phyloP scores from a whole-genome alignment of 176 grass and related monocot species.

The Triticum urartu region DNA sequence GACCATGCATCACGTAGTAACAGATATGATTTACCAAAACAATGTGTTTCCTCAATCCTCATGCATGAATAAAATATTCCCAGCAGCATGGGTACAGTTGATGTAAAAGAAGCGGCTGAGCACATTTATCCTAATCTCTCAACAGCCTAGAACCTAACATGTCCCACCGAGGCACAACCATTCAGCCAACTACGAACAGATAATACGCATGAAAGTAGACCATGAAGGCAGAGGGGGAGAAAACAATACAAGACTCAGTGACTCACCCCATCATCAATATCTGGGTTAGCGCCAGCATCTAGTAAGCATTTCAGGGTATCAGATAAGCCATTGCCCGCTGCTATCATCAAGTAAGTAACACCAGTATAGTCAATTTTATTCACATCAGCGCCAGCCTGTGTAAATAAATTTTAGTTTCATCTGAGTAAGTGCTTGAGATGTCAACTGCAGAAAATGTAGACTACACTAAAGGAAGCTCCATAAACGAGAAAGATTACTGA shows the following conservation, averaged over 20 bases:
- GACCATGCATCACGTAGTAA: no score
- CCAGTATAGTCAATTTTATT: neutral
- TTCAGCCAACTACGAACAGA: no score
- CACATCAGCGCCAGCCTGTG: constrained; percentile 5
- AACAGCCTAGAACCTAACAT: no score
- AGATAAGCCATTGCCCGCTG: neutral
- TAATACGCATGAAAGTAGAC: no score
- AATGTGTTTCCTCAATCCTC: no score
- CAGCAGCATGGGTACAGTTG: no score
- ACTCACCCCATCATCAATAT: neutral
- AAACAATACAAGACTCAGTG: neutral
- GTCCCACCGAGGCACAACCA: no score
- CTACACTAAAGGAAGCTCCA: neutral
- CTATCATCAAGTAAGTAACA: neutral
- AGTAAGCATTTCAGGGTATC: constrained; percentile 21
- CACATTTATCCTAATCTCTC: no score
- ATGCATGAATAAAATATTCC: no score
- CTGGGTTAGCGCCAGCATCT: constrained; percentile 19
- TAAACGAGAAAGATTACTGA: neutral
- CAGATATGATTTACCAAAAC: no score
- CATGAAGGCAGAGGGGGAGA: no score
- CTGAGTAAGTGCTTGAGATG: neutral
- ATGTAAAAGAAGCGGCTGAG: no score
- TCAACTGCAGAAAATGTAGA: neutral
- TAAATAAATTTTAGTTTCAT: neutral